These are phyloP conservation scores for Vitis cinerea DNA, from an alignment of 164 flowering plant species.

Conservation along the genomic window DNA sequence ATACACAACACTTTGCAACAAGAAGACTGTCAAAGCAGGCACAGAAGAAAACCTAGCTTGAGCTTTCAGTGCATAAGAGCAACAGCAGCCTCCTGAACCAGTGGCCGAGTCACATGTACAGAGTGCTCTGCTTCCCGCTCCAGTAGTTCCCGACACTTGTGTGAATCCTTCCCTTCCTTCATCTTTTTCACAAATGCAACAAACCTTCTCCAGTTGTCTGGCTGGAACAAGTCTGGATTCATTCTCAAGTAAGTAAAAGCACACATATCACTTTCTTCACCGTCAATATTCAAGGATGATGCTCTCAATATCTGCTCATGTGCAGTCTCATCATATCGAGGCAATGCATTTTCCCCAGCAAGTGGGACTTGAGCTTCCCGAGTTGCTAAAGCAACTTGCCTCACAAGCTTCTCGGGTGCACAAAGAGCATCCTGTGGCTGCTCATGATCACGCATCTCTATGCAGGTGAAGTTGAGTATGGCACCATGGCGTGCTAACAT, in stretches of 20 bases:
- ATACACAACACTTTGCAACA: too few species aligned
- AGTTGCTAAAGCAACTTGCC: slow-evolving; percentile 77
- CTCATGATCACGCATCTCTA: slow-evolving; percentile 95
- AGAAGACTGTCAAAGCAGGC: too few species aligned
- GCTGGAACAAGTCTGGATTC: slow-evolving; percentile 73
- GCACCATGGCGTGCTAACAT: slow-evolving; percentile 88
- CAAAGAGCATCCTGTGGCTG: slow-evolving; percentile 92
- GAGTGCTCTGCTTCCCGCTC: slow-evolving; percentile 84
- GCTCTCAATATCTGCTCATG: slow-evolving; percentile 69
- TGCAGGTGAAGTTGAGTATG: slow-evolving; percentile 89
- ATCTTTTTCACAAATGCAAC: slow-evolving; percentile 83
- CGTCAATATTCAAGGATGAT: slow-evolving; percentile 43
- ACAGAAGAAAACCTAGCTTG: too few species aligned
- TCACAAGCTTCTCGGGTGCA: slow-evolving; percentile 80
- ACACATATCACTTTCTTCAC: slow-evolving; percentile 56
- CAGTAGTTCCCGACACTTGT: slow-evolving; percentile 66
- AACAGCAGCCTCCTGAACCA: slow-evolving; percentile 76
- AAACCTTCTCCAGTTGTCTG: slow-evolving; percentile 80
- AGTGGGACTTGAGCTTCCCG: slow-evolving; percentile 59
- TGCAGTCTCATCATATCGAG: slow-evolving; percentile 74
- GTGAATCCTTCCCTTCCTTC: slow-evolving; percentile 56
- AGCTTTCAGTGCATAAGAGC: slow-evolving; percentile 46
- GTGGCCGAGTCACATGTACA: slow-evolving; percentile 66
- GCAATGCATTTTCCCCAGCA: slow-evolving; percentile 96
- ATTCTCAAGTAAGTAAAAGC: slow-evolving; percentile 93